A percentile compares a stretch with the other conserved stretches of the same genome.
These are phyloP conservation scores for Gryganskiella cystojenkinii DNA, from an alignment of 192 early-diverging fungal genomes.

Conservation along the genomic window DNA sequence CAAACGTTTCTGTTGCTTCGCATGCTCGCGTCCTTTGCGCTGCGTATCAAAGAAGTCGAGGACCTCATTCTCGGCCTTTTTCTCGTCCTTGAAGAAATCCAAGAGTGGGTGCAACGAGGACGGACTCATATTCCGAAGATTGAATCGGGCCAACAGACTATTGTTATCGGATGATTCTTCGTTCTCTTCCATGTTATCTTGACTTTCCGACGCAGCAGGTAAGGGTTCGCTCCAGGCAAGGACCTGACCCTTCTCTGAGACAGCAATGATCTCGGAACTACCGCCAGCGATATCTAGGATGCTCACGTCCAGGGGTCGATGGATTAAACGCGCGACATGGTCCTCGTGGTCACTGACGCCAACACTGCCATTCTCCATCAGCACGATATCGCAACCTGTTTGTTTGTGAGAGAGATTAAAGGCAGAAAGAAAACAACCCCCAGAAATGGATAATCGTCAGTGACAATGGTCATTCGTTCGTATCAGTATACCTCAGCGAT, in stretches of 20 bases:
- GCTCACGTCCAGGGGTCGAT: constrained; percentile 25
- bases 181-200: too few species aligned
- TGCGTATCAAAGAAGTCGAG: constrained; percentile 42
- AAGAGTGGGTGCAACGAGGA: constrained; percentile 26
- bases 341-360: constrained; percentile 52
- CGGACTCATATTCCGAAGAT: constrained; percentile 1
- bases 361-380: constrained; percentile 48
- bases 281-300: constrained; percentile 48
- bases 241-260: constrained; percentile 35
- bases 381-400: constrained; percentile 49
- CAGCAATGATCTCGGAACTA: constrained; percentile 43
- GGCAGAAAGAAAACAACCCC: background rate
- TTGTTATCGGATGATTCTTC: background rate
- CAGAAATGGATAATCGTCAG: background rate
- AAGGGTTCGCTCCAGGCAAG: constrained; percentile 40
- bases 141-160: constrained; percentile 7
- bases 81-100: constrained; percentile 28
- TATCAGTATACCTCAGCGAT: too few species aligned
- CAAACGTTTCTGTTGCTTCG: constrained; percentile 21
- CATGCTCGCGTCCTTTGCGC: constrained; percentile 8
- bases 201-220: too few species aligned
- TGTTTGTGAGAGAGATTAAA: too few species aligned
- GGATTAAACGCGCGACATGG: constrained; percentile 50
- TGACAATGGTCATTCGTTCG: too few species aligned
- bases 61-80: constrained; percentile 38